phyloP scores from a whole-genome alignment of 176 grass and related monocot species.

The Cymbopogon citratus region DNA sequence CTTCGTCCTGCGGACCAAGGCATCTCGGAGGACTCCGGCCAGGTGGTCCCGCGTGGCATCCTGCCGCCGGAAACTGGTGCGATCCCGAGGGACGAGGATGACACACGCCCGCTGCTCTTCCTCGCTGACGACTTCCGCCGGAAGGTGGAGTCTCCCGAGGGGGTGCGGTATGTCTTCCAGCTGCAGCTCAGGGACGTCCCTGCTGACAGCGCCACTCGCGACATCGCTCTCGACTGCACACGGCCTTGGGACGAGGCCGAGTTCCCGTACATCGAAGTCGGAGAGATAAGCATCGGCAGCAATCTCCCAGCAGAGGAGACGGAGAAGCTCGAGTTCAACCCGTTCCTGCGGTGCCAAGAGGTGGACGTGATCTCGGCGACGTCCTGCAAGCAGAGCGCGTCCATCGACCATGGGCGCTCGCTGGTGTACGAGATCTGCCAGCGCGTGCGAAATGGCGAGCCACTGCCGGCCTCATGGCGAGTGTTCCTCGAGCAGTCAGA shows the following conservation, averaged over 20 bases:
- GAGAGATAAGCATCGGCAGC: conserved; percentile 45
- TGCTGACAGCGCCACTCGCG: conserved; percentile 13
- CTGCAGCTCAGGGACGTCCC: conserved; percentile 53
- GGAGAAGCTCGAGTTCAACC: conserved; percentile 68
- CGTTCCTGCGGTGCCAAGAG: conserved; percentile 56
- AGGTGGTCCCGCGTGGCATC: conserved; percentile 42
- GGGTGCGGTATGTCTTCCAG: conserved; percentile 54
- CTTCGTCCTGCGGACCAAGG: conserved; percentile 39
- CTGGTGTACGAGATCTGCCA: conserved; percentile 71
- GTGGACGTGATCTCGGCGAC: conserved; percentile 57
- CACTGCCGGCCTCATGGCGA: conserved; percentile 50
- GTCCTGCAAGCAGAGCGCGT: conserved; percentile 59
- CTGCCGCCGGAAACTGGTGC: conserved; percentile 63
- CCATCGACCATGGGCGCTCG: conserved; percentile 64
- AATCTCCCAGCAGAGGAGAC: conserved; percentile 47
- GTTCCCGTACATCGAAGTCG: conserved; percentile 52
- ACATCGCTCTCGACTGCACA: conserved; percentile 60
- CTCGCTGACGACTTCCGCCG: conserved; percentile 55
- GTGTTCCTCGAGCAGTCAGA: conserved; percentile 57
- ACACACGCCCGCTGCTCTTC: conserved; percentile 56
- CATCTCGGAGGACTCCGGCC: conserved; percentile 48
- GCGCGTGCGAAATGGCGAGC: conserved; percentile 40
- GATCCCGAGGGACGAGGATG: conserved; percentile 54
- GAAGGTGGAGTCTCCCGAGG: conserved; percentile 35
- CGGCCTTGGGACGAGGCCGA: conserved; percentile 57